These are phyloP conservation scores for Paxillus rubicundulus DNA, from an alignment of 768 basidiomycete species.

Conservation along the genomic window DNA sequence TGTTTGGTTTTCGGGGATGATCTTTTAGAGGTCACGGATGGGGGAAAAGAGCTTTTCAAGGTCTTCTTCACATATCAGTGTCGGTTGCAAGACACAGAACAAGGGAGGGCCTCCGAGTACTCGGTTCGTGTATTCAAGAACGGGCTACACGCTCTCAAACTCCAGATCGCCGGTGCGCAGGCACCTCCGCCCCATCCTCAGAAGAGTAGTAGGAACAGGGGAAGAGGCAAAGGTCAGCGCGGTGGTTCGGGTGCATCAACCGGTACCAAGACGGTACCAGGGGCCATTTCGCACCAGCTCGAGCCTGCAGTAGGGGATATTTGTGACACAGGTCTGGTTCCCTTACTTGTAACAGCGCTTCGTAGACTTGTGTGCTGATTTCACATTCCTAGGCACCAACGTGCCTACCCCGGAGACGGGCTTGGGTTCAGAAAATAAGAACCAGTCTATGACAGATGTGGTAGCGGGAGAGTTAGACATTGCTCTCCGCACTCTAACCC, in stretches of 20 bases:
- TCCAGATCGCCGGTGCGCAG: neutral
- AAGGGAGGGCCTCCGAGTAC: neutral
- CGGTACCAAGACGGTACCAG: neutral
- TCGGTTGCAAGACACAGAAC: neutral
- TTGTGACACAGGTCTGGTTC: constrained; percentile 10
- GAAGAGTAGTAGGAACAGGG: neutral
- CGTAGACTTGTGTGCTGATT: neutral
- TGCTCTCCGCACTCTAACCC: neutral
- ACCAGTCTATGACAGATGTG: neutral
- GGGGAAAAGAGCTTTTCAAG: constrained; percentile 12
- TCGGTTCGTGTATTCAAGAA: neutral
- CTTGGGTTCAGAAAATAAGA: neutral
- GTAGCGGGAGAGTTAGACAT: neutral
- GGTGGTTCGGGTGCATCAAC: neutral
- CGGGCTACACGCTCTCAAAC: constrained; percentile 11
- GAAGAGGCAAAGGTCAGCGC: neutral
- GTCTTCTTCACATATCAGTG: constrained; percentile 23
- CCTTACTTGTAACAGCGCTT: neutral
- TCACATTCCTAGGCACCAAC: neutral
- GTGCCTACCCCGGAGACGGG: neutral
- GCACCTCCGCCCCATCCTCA: neutral
- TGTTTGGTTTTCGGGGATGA: constrained; percentile 3
- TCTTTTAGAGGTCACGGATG: constrained; percentile 5
- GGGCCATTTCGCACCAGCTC: neutral
- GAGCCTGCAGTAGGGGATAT: neutral